These are phyloP conservation scores for Panicum virgatum DNA, from an alignment of 202 grass and related monocot genomes.

Conservation along the genomic window DNA sequence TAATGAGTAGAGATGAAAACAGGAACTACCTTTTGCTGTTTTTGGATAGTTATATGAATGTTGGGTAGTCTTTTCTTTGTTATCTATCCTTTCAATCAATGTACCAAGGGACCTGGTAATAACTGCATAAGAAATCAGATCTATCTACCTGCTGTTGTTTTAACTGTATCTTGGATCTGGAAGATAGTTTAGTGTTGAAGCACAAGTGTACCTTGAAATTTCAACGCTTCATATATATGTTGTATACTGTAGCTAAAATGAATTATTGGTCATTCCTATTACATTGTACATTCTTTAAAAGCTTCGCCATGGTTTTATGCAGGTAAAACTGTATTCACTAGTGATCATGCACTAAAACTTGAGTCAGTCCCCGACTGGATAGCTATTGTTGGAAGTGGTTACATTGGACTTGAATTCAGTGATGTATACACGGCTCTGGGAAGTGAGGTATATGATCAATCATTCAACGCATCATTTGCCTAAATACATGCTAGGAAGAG, in stretches of 20 bases:
- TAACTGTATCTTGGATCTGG: background rate
- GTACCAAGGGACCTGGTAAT: background rate
- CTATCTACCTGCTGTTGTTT: constrained; percentile 7
- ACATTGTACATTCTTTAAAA: constrained; percentile 26
- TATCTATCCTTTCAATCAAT: background rate
- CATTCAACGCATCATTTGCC: constrained; percentile 33
- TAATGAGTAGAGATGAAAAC: background rate
- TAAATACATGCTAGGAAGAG: constrained; percentile 18
- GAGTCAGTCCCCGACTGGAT: constrained; percentile 87
- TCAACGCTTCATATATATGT: background rate
- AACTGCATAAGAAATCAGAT: background rate
- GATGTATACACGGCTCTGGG: constrained; percentile 87
- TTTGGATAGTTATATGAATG: background rate
- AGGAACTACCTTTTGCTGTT: background rate
- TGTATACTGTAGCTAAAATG: background rate
- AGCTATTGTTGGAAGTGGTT: constrained; percentile 98
- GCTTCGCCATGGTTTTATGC: constrained; percentile 16
- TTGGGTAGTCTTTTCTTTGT: background rate
- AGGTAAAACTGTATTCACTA: constrained; percentile 88
- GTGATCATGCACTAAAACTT: constrained; percentile 82
- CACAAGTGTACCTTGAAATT: background rate
- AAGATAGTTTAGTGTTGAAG: background rate
- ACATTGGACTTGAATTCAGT: constrained; percentile 94
- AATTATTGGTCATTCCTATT: background rate
- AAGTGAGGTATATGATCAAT: constrained; percentile 58